Evolutionary conservation across 345 rosid genomes (phyloP), one percentile per base, ranked within the genome.

Genomic region (Eucalyptus decipiens): DNA sequence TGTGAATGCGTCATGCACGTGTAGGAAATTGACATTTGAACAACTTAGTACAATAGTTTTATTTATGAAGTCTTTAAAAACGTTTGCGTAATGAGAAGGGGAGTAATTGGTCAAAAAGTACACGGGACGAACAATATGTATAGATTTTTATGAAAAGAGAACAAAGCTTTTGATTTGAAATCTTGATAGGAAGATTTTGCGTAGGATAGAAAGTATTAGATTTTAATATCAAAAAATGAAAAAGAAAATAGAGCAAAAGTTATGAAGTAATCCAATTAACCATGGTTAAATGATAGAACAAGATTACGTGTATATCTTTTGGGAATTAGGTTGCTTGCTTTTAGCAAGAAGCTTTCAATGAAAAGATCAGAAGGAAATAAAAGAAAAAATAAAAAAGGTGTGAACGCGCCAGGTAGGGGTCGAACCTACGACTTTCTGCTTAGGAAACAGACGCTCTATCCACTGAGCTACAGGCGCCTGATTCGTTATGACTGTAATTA

Each of bases 361-460:
- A 15, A 30, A 67, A 4, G 40, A n/a, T 32, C 40, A 67, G 40
- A 67, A 67, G 34, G 12, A 15, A 9, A 34, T 8, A 32, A 15
- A 15, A 65, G 5, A 32, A 4, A 32, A 8, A 7, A 24, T n/a
- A n/a, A n/a, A 17, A 69, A 5, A 18, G 2, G 8, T 3, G 8
- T 18, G 8, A 34, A 28, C 97, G 97, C 96, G 95, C 96, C 98
- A 94, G 98, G 94, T 94, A 94, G 97, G 95, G 97, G 95, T 95
- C 95, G 97, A 97, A 95, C 97, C 98, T 95, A 94, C 94, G 96
- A 90, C 98, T 92, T 96, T 97, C 98, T 95, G 98, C 99, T 97
- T 97, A 96, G 96, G 99, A 98, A 96, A 95, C 99, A 95, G 98
- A 95, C 97, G 96, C 98, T 95, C 98, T 97, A 97, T 96, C 97